Percentiles rank a stretch among this genome's conserved stretches.
These are phyloP conservation scores for Alternaria sp. DNA, from an alignment of 2,329 filamentous ascomycete species.

Conservation along the genomic window DNA sequence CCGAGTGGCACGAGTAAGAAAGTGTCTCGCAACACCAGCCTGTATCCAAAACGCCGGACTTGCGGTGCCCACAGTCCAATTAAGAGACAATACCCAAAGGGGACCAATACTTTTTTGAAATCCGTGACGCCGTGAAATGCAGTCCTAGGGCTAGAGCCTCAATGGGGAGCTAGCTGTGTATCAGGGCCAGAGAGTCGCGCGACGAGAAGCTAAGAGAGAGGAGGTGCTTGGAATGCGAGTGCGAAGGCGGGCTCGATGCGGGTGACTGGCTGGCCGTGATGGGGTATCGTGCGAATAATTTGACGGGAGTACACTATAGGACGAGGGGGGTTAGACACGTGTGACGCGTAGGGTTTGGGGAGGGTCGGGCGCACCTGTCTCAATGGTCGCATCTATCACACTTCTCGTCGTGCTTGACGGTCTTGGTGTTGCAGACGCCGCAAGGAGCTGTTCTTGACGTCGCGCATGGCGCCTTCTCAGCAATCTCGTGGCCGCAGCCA, in stretches of 20 bases:
- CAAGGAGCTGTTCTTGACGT: constrained; percentile 53
- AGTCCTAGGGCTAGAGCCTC: constrained; percentile 36
- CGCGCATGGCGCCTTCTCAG: constrained; percentile 55
- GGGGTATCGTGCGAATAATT: constrained; percentile 42
- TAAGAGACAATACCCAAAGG: constrained; percentile 44
- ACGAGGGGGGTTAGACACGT: constrained; percentile 36
- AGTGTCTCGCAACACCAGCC: constrained; percentile 45
- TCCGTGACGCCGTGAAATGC: constrained; percentile 52
- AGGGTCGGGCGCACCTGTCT: constrained; percentile 38
- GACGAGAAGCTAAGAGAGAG: constrained; percentile 27
- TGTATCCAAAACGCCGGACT: constrained; percentile 49
- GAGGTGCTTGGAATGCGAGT: constrained; percentile 34
- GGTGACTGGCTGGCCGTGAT: constrained; percentile 41
- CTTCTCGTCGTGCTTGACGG: constrained; percentile 56
- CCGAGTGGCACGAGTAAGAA: constrained; percentile 36
- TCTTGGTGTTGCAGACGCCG: constrained; percentile 51
- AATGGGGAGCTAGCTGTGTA: constrained; percentile 24
- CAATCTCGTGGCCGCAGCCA: constrained; percentile 54
- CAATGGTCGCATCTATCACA: constrained; percentile 56
- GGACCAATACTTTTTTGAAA: constrained; percentile 50
- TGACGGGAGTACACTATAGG: constrained; percentile 36
- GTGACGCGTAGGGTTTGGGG: constrained; percentile 19
- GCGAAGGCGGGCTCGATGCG: constrained; percentile 30
- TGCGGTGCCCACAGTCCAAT: constrained; percentile 33
- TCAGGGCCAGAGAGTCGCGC: constrained; percentile 29